These are phyloP conservation scores for Heterobasidion occidentale DNA, from an alignment of 1,284 basidiomycete species.

Conservation along the genomic window DNA sequence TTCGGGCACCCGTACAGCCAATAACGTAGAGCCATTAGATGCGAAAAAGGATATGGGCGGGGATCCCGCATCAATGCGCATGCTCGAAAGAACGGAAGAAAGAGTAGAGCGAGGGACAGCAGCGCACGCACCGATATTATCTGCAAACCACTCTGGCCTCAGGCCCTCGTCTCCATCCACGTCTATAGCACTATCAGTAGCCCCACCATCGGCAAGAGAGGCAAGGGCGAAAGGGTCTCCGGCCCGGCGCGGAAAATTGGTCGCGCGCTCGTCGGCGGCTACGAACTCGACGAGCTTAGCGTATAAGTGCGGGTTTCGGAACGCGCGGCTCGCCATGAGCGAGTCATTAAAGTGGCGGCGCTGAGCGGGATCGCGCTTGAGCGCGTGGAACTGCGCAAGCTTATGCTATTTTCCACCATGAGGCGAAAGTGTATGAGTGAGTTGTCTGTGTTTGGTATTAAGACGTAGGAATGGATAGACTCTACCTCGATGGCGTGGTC, in stretches of 20 bases:
- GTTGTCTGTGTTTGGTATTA: constrained; percentile 4
- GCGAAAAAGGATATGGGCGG: too few relatives aligned
- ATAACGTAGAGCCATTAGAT: background rate
- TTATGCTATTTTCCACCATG: constrained; percentile 49
- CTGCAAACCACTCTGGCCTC: constrained; percentile 59
- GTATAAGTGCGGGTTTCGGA: constrained; percentile 93
- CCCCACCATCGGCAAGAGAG: background rate
- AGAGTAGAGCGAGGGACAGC: background rate
- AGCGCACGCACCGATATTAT: constrained; percentile 50
- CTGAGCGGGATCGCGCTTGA: constrained; percentile 54
- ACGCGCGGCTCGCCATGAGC: constrained; percentile 82
- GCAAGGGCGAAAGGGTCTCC: background rate
- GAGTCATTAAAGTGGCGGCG: constrained; percentile 94
- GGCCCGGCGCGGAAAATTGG: constrained; percentile 54
- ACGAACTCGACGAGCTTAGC: constrained; percentile 89
- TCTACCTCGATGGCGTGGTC: constrained; percentile 56
- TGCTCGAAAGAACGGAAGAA: background rate
- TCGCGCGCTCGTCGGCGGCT: constrained; percentile 78
- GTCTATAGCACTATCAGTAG: constrained; percentile 15
- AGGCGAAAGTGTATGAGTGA: constrained; percentile 19
- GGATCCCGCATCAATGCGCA: background rate
- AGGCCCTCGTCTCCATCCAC: constrained; percentile 67
- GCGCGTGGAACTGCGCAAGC: constrained; percentile 63
- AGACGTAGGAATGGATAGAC: background rate
- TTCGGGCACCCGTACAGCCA: background rate